Evolutionary conservation across 2,329 filamentous ascomycete genomes (phyloP).

Genomic region (Microdochium bolleyi): DNA sequence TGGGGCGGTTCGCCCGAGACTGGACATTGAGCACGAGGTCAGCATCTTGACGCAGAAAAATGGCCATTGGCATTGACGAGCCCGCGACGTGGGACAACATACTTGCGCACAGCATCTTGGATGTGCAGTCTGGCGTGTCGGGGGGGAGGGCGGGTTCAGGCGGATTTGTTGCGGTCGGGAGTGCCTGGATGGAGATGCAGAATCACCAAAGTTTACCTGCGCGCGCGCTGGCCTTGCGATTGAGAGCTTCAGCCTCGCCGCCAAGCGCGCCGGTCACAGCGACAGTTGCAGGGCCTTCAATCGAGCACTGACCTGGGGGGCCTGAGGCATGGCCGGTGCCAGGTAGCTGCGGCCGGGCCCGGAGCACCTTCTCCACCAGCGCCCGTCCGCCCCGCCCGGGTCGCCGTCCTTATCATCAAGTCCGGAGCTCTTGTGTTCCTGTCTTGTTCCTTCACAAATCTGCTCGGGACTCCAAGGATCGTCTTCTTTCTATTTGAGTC

Average conservation of each 20-base stretch:
- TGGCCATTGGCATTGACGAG: background rate
- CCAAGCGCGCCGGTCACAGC: background rate
- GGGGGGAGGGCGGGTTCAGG: background rate
- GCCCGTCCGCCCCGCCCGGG: background rate
- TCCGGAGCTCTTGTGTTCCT: constrained; percentile 5
- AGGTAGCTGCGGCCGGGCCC: background rate
- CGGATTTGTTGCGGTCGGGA: background rate
- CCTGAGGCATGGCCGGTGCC: background rate
- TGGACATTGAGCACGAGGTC: constrained; percentile 25
- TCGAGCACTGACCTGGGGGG: no score
- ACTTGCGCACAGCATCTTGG: constrained; percentile 41
- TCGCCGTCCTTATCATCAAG: background rate
- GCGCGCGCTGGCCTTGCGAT: background rate
- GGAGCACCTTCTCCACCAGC: background rate
- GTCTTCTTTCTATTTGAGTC: no score
- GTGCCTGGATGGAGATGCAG: background rate
- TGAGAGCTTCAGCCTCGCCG: background rate
- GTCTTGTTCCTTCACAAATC: background rate
- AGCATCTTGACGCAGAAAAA: background rate
- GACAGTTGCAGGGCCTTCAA: no score
- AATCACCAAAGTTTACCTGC: background rate
- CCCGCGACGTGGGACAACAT: constrained; percentile 1
- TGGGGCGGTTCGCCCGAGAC: constrained; percentile 96
- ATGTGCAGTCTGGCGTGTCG: background rate
- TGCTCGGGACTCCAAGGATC: background rate